These are phyloP conservation scores for Canna indica DNA, from an alignment of 176 grass and related monocot genomes.

Conservation along the genomic window DNA sequence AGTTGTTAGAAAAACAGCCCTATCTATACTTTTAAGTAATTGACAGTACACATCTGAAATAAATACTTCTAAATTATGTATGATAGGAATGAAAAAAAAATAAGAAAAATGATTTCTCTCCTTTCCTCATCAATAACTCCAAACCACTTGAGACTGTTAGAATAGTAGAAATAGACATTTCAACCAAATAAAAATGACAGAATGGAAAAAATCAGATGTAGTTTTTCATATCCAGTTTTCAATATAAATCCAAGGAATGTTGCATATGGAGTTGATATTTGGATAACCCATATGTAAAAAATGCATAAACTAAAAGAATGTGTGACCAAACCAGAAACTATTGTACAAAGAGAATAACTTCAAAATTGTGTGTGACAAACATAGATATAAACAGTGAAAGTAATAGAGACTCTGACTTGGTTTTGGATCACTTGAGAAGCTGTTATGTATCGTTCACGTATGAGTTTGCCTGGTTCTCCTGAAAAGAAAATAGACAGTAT, in stretches of 20 bases:
- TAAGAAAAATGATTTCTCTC: too few species aligned
- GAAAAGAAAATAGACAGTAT: constrained; percentile 25
- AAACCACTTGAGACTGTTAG: too few species aligned
- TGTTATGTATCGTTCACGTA: constrained; percentile 78
- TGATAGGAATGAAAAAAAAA: too few species aligned
- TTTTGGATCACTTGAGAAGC: constrained; percentile 95
- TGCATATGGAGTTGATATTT: too few species aligned
- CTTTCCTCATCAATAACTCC: too few species aligned
- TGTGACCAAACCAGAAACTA: not conserved
- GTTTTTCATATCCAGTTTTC: not conserved
- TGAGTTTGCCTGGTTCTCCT: constrained; percentile 87
- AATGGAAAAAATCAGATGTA: not conserved
- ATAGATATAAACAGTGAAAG: not conserved
- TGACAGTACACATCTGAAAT: too few species aligned
- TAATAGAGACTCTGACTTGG: constrained; percentile 48
- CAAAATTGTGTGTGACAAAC: not conserved
- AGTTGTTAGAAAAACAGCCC: too few species aligned
- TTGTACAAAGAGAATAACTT: not conserved
- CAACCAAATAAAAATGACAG: not conserved
- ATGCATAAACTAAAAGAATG: not conserved
- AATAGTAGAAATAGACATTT: not conserved
- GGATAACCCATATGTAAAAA: not conserved
- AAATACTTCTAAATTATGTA: too few species aligned
- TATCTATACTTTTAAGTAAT: too few species aligned
- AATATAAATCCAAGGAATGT: not conserved